Percentiles rank a stretch among this genome's conserved stretches.
These are phyloP conservation scores for Backusella tuberculispora DNA, from an alignment of 192 early-diverging fungal species.

Conservation along the genomic window DNA sequence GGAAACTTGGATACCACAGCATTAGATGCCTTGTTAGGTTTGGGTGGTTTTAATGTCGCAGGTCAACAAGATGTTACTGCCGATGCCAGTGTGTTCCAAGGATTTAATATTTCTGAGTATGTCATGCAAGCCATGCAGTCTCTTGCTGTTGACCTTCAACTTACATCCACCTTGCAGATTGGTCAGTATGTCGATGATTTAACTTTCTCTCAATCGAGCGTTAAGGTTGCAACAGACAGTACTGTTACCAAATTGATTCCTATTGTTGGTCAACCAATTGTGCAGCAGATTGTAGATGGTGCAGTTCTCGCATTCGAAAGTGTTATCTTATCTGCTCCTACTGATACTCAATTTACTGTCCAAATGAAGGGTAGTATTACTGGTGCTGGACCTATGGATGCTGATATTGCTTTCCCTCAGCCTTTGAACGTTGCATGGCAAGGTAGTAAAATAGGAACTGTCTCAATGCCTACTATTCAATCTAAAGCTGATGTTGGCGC, in stretches of 20 bases:
- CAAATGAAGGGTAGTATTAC: constrained; percentile 49
- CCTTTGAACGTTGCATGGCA: constrained; percentile 46
- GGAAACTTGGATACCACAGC: constrained; percentile 47
- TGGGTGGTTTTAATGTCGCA: constrained; percentile 40
- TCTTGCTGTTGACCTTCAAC: constrained; percentile 51
- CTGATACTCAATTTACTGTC: constrained; percentile 47
- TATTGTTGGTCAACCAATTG: constrained; percentile 59
- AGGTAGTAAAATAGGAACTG: constrained; percentile 46
- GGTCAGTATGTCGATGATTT: constrained; percentile 55
- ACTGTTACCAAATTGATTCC: constrained; percentile 54
- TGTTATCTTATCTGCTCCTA: constrained; percentile 41
- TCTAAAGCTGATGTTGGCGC: constrained; percentile 54
- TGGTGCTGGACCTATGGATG: constrained; percentile 54
- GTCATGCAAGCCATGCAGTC: constrained; percentile 50
- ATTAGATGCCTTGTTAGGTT: constrained; percentile 46
- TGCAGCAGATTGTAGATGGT: constrained; percentile 52
- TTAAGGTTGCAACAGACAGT: constrained; percentile 50
- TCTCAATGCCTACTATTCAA: constrained; percentile 48
- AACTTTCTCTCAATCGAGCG: constrained; percentile 41
- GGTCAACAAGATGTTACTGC: constrained; percentile 31
- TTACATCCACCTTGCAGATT: constrained; percentile 47
- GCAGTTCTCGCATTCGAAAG: constrained; percentile 43
- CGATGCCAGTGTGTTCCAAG: constrained; percentile 37
- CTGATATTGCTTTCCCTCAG: constrained; percentile 49
- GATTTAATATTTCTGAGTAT: constrained; percentile 51